Evolutionary conservation across 257 asterid species (phyloP), one percentile per base, ranked within the genome.

Genomic region (Solanum pimpinellifolium): DNA sequence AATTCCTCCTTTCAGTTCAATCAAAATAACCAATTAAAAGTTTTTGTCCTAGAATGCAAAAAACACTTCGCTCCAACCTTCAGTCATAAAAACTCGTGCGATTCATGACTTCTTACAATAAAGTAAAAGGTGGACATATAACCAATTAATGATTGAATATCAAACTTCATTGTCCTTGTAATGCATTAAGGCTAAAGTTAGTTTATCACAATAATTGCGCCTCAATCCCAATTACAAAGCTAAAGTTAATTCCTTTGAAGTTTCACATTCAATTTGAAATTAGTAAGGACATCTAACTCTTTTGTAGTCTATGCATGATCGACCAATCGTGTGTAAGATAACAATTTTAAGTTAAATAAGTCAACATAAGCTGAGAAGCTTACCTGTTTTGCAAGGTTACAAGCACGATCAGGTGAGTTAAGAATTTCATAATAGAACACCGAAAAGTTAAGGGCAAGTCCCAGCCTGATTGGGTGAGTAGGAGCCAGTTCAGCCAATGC

Each of bases 401-500:
- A 87, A 83, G 89, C 89, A 70, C 89, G 84, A 33, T 87, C 89
- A 35, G 87, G 83, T 39, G 89, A 87, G 74, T 87, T 87, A 20
- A 87, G 89, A 68, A 83, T 83, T 87, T 87, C 87, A 37, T 83
- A 87, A 52, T 83, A 83, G 89, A 83, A 87, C 80, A 87, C 89
- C 33, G 89, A 87, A 62, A 87, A 83, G 87, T 87, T 87, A n/a
- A 87, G 89, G 56, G 89, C 89, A 87, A 87, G 89, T 87, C 89
- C 89, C 59, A 87, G 83, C 42, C 89, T 87, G 44, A 87, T 87
- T 15, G 89, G 89, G 46, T 87, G 89, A 83, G 89, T 87, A 31
- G 89, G 62, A 87, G 84, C 77, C 87, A 87, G 76, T 56, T 87
- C 89, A 68, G 75, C 89, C 89, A 87, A 83, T 15, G 89, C 86